Conservation (phyloP, 164 flowering plant species). For the Tinospora cordifolia region DNA sequence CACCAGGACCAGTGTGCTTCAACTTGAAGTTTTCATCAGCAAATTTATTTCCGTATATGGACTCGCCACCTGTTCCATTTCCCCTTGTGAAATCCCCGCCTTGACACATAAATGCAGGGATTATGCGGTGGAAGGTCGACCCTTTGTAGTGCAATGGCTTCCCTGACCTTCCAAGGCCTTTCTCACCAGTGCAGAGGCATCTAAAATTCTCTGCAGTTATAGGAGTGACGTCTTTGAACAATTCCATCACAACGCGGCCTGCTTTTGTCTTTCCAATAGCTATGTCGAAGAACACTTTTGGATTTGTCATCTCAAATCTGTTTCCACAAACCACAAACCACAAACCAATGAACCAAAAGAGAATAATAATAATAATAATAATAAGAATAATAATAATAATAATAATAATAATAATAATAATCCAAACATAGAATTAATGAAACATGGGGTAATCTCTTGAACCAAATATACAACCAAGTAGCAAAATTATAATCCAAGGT, state of each 20-base stretch:
- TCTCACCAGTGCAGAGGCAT: constrained; percentile 82
- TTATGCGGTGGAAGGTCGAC: constrained; percentile 63
- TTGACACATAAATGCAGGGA: constrained; percentile 75
- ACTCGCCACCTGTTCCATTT: constrained; percentile 76
- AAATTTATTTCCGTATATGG: constrained; percentile 61
- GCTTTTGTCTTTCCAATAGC: constrained; percentile 43
- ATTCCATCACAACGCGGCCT: constrained; percentile 51
- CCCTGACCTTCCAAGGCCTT: constrained; percentile 55
- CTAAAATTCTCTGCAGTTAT: constrained; percentile 60
- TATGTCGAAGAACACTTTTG: constrained; percentile 67
- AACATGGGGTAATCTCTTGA: too few species aligned
- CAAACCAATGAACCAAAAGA: too few species aligned
- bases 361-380: too few species aligned
- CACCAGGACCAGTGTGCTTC: constrained; percentile 58
- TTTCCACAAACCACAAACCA: too few species aligned
- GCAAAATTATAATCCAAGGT: background rate
- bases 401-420: background rate
- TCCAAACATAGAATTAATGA: too few species aligned
- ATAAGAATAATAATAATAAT: background rate
- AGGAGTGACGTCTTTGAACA: constrained; percentile 45
- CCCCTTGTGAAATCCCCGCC: constrained; percentile 85
- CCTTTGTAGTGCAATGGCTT: constrained; percentile 71
- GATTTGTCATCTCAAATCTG: constrained; percentile 33
- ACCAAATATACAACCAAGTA: background rate
- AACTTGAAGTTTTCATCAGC: constrained; percentile 67